phyloP scores from a whole-genome alignment of 768 basidiomycete genomes.

The Hypsizygus marmoreus region DNA sequence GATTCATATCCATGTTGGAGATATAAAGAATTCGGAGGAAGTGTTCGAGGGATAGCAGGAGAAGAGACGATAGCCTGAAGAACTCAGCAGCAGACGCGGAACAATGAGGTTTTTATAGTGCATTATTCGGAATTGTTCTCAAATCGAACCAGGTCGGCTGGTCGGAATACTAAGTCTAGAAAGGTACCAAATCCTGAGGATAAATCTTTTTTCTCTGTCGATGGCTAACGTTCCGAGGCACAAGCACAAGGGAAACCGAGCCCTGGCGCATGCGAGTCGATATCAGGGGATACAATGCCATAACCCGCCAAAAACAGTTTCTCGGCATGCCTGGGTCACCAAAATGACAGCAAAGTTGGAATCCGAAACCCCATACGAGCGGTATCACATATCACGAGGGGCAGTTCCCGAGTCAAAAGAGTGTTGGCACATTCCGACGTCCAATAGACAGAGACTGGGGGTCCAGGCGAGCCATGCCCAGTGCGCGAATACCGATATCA shows the following conservation, averaged over 20 bases:
- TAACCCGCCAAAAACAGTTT: no score
- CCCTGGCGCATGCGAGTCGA: no score
- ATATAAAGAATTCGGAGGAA: background rate
- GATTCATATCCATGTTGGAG: background rate
- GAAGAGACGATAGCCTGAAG: background rate
- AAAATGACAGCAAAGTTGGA: no score
- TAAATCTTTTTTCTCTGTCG: background rate
- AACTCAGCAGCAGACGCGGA: background rate
- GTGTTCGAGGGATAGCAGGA: background rate
- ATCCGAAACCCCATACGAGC: no score
- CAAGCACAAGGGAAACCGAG: no score
- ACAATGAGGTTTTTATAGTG: background rate
- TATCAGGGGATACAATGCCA: background rate
- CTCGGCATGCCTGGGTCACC: no score
- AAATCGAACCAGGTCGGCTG: background rate
- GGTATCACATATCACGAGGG: background rate
- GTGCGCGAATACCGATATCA: no score
- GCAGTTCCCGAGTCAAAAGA: conserved; percentile 6
- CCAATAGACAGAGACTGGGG: background rate
- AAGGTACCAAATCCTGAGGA: no score
- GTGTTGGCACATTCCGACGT: background rate
- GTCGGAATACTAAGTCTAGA: no score
- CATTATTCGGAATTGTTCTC: no score
- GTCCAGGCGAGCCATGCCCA: no score
- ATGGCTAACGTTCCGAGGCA: no score